Base-by-base conservation (phyloP, 2,329 filamentous ascomycete species). In the Hypoxylon rubiginosum region DNA sequence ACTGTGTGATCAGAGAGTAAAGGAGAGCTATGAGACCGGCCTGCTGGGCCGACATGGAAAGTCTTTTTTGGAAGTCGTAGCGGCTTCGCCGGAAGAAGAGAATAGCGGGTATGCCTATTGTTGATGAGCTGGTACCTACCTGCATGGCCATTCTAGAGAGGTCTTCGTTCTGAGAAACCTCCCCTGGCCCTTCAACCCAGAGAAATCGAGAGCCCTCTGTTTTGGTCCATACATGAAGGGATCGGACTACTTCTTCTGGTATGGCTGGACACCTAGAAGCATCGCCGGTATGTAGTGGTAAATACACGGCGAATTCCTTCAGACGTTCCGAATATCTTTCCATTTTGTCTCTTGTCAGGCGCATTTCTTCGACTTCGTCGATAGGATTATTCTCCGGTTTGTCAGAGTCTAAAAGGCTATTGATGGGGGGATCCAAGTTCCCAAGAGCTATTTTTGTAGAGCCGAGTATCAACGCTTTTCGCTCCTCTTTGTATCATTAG, bases 121-220 rank as follows among this genome's bases (percentile, higher is more conserved):
- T 17, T 21, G 30, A 19, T 1, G 48, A 7, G 9, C 13, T 34
- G 13, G 8, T 30, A 24, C 54, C 50, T 7, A 64, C 36, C 8
- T 58, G 24, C 19, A n/a, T 5, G 5, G 48, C 41, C 39, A 58
- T 43, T 7, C 15, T 28, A 1, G 28, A 11, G 15, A 64, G 49
- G 0, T 15, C 11, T 11, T 17, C n/a, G 11, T 64, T 55, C 21
- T 7, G 34, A 2, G 19, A 10, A 15, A 50, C 54, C 13, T 53
- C 17, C 11, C 13, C 61, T 1, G 54, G 39, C 1, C 55, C 61
- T 28, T 59, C 49, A 6, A 64, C 32, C 61, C 61, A 64, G 41
- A 64, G 54, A 6, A 59, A 24, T 1, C 43, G 6, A 13, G 36
- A 50, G 15, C 4, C n/a, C 4, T n/a, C 5, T 5, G 13, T 2